phyloP scores from a whole-genome alignment of 345 rosid species.

The Cardamine chenopodiifolia region DNA sequence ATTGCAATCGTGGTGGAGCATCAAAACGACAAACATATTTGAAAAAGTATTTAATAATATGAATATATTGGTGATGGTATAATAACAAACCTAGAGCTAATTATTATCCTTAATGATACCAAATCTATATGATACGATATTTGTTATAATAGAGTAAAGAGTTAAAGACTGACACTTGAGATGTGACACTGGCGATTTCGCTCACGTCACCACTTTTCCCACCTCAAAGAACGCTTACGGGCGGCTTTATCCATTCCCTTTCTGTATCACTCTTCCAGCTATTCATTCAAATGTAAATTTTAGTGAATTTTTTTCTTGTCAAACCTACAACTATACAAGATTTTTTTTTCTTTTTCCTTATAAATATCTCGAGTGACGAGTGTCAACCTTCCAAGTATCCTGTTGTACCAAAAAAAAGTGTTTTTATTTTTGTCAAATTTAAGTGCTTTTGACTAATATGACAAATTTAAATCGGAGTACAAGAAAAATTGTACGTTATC shows the following conservation, averaged over 20 bases:
- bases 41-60: background rate
- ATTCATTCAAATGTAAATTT: background rate
- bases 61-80: conserved; percentile 5
- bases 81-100: conserved; percentile 40
- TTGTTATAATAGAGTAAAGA: conserved; percentile 4
- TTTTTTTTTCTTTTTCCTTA: too few relatives aligned
- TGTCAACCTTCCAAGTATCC: background rate
- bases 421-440: background rate
- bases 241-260: background rate
- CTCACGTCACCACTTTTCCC: conserved; percentile 39
- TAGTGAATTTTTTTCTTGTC: background rate
- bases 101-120: conserved; percentile 45
- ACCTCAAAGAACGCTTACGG: conserved; percentile 3
- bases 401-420: background rate
- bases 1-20: conserved; percentile 13
- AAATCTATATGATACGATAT: conserved; percentile 45
- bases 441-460: background rate
- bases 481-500: too few relatives aligned
- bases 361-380: background rate
- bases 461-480: background rate
- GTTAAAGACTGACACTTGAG: conserved; percentile 29
- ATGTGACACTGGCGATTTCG: conserved; percentile 46
- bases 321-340: background rate
- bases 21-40: conserved; percentile 21
- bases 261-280: background rate